Evolutionary conservation across 495 filamentous ascomycete genomes (phyloP).

Genomic region (Parathielavia hyrcaniae): DNA sequence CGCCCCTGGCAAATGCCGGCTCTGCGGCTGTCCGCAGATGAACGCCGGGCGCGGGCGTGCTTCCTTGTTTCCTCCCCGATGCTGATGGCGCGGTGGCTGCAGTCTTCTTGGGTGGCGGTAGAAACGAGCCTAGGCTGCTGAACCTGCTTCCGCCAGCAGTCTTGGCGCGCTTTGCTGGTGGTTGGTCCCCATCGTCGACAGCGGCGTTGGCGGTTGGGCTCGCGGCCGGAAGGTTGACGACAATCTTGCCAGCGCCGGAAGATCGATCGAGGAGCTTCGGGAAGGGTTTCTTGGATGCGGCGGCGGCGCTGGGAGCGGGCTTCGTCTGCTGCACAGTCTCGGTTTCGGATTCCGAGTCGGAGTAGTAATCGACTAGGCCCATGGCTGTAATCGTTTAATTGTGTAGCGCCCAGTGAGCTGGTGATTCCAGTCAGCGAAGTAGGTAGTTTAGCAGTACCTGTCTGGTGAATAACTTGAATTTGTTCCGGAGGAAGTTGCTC

Average conservation of each 20-base stretch:
- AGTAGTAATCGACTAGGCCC: conserved; percentile 78
- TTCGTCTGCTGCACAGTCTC: conserved; percentile 49
- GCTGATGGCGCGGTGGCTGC: conserved; percentile 23
- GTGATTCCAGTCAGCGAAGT: not conserved
- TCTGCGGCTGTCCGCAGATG: conserved; percentile 73
- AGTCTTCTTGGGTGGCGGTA: conserved; percentile 77
- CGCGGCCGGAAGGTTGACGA: conserved; percentile 56
- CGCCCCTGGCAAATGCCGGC: conserved; percentile 66
- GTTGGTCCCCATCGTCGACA: conserved; percentile 46
- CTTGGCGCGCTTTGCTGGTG: conserved; percentile 65
- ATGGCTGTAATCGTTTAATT: conserved; percentile 37
- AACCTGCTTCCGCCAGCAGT: conserved; percentile 51
- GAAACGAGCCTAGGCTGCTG: conserved; percentile 72
- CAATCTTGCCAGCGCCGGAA: conserved; percentile 59
- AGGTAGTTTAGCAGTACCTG: no score
- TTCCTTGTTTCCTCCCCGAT: conserved; percentile 28
- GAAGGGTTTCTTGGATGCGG: conserved; percentile 49
- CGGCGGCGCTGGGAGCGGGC: conserved; percentile 28
- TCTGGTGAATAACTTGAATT: no score
- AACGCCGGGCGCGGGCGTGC: conserved; percentile 46
- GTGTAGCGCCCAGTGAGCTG: not conserved
- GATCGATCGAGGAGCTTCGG: conserved; percentile 72
- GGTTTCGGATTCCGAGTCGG: conserved; percentile 72
- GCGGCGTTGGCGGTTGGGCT: conserved; percentile 34
- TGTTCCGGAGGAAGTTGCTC: no score